phyloP scores from a whole-genome alignment of 495 filamentous ascomycete genomes.

The Staphylotrichum longicolle region DNA sequence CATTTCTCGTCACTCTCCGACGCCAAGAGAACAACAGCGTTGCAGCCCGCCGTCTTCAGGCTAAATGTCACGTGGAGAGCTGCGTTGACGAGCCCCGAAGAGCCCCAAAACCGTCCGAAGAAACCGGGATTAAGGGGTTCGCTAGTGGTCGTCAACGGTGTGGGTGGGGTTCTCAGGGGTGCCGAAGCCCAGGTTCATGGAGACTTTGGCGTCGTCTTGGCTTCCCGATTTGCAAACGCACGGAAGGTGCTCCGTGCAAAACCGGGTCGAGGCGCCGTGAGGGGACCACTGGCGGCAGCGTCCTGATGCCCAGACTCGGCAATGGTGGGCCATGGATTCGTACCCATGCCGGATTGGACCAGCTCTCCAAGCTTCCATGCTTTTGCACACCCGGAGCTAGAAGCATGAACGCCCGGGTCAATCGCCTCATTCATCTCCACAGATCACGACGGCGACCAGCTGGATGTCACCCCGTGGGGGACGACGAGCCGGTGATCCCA shows the following conservation, averaged over 20 bases:
- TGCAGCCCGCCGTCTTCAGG: slow-evolving; percentile 20
- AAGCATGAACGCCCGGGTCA: slow-evolving; percentile 2
- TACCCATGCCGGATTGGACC: background rate
- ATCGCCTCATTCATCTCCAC: background rate
- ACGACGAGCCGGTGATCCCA: slow-evolving; percentile 13
- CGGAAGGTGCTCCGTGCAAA: slow-evolving; percentile 29
- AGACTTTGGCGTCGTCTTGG: slow-evolving; percentile 18
- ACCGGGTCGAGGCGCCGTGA: slow-evolving; percentile 18
- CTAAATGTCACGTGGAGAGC: slow-evolving; percentile 23
- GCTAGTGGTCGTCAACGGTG: background rate
- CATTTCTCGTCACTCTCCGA: slow-evolving; percentile 15
- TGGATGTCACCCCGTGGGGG: slow-evolving; percentile 8
- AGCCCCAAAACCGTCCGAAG: slow-evolving; percentile 8
- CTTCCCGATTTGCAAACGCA: slow-evolving; percentile 21
- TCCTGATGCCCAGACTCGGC: background rate
- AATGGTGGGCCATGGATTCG: background rate
- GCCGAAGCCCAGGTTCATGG: slow-evolving; percentile 17
- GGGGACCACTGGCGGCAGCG: background rate
- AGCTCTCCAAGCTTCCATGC: slow-evolving; percentile 3
- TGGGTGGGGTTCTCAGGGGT: background rate
- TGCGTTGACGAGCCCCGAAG: background rate
- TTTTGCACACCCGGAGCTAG: background rate
- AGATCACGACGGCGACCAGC: background rate
- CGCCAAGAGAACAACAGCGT: slow-evolving; percentile 14
- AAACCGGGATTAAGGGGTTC: slow-evolving; percentile 15